phyloP scores from a whole-genome alignment of 148 eudicot species.

The Arbutus unedo region DNA sequence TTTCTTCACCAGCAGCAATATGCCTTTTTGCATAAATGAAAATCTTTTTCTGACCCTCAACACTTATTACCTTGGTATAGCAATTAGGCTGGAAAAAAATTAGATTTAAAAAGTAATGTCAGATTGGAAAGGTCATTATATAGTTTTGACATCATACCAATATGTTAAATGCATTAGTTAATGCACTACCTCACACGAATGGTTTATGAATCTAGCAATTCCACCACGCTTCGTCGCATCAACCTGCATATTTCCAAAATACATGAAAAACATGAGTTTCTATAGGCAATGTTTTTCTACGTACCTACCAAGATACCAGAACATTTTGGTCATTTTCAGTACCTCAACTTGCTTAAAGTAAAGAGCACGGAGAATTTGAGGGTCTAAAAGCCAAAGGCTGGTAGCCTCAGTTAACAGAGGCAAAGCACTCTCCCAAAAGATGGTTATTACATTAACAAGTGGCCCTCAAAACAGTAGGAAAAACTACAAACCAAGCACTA shows the following conservation, averaged over 20 bases:
- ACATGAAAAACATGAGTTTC: neutral
- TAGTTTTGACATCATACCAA: slow-evolving; percentile 3
- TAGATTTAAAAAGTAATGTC: neutral
- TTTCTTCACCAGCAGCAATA: slow-evolving; percentile 89
- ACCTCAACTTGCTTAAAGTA: neutral
- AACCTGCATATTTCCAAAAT: slow-evolving; percentile 50
- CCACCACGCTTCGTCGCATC: slow-evolving; percentile 99
- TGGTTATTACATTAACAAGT: neutral
- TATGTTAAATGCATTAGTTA: neutral
- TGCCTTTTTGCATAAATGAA: slow-evolving; percentile 93
- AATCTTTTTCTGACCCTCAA: slow-evolving; percentile 94
- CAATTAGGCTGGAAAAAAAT: slow-evolving; percentile 79
- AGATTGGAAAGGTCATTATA: slow-evolving; percentile 1
- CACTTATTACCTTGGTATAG: slow-evolving; percentile 90
- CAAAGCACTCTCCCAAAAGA: neutral
- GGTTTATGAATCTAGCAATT: slow-evolving; percentile 97
- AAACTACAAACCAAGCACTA: neutral
- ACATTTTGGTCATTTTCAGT: neutral
- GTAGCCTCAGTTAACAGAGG: neutral
- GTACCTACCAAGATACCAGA: neutral
- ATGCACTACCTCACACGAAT: slow-evolving; percentile 88
- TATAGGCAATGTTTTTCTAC: neutral
- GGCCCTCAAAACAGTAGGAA: neutral
- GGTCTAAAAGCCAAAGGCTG: slow-evolving; percentile 2
- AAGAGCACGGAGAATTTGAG: neutral